Base-by-base conservation (phyloP, 176 grass and related monocot genomes). In the Stipa capillata region DNA sequence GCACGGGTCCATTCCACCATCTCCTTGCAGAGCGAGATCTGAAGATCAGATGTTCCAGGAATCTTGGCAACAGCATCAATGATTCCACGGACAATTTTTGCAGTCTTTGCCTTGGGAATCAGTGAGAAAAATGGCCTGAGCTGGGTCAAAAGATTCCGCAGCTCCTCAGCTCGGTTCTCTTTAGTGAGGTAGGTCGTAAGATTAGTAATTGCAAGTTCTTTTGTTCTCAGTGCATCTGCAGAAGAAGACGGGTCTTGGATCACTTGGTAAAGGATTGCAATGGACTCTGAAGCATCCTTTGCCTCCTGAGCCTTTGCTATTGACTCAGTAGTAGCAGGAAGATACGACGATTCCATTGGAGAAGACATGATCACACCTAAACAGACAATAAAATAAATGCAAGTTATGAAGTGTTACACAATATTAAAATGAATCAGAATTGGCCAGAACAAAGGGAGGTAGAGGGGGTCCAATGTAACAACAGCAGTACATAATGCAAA, bases 1-100 rank as follows among this genome's bases (percentile, higher is more conserved):
- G 86, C 40, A 80, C 82, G 87, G n/a, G n/a, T n/a, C n/a, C n/a
- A n/a, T 55, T 92, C 87, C 43, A 97, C 90, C 89, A 97, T 92
- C 74, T 97, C 93, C 69, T 77, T 87, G 82, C 93, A 97, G 24
- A 92, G 90, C 32, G 90, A 97, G 55, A 97, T 92, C 68, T 92
- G 90, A 52, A 91, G 84, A 71, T 83, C 54, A 76, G 89, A 91
- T 65, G 84, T 94, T 60, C 55, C 86, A 35, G 92, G 84, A 75
- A 94, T 91, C 76, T 94, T 91, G 32, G 72, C 75, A 15, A 94
- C 92, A 24, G 89, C 89, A 89, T 94, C 92, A 5, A 94, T 88
- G 52, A 94, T 87, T 1, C 80, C 81, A 1, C 92, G 86, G 62
- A 94, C 92, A 69, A 94, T 91, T 73, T 94, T 94, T 55, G n/a